Base-by-base conservation (phyloP, 352 stramenopile genomes). In the Achlya hypogyna region DNA sequence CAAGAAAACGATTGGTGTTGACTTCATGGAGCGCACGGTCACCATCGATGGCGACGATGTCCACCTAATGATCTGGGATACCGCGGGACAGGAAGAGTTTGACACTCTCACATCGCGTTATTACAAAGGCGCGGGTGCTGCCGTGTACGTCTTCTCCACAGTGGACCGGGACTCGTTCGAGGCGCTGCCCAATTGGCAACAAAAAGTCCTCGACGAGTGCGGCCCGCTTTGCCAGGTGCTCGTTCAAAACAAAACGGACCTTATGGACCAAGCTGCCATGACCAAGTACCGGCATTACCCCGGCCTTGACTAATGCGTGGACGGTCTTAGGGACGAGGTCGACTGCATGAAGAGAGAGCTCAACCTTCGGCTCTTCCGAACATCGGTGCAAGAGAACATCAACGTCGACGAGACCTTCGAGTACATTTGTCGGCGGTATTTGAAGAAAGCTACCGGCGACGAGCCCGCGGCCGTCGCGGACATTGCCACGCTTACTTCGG, bases 11-110 rank as follows among this genome's bases (percentile, higher is more conserved):
- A 88, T 93, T 40, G 84, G 82, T 25, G 84, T 88, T 31, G 84
- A 93, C 70, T 93, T 92, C 45, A 87, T 91, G 76, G 86, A 89
- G 74, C 87, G 88, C 67, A 82, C 77, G 29, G 71, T 93, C 59
- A 72, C 84, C 70, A 56, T 91, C 52, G 74, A 75, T 20, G 75
- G 75, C 34, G 77, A 86, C 67, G 84, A 74, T 8, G 72, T 93
- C 42, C 84, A 86, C 58, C 75, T 89, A 52, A 84, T 88, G 84
- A 87, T 93, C 65, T 93, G 84, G 83, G 82, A 92, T 69, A 90
- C 80, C 23, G 83, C 83, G 10, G 83, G 83, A 23, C 81, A 93
- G 53, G 83, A 93, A 73, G 74, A 90, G 63, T 93, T 93, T 65
- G 86, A 86, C 29, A 73, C 79, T n/a, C 73, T 91, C 31, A 91